These are phyloP conservation scores for Musa schizocarpa DNA, from an alignment of 176 grass and related monocot genomes.

Conservation along the genomic window DNA sequence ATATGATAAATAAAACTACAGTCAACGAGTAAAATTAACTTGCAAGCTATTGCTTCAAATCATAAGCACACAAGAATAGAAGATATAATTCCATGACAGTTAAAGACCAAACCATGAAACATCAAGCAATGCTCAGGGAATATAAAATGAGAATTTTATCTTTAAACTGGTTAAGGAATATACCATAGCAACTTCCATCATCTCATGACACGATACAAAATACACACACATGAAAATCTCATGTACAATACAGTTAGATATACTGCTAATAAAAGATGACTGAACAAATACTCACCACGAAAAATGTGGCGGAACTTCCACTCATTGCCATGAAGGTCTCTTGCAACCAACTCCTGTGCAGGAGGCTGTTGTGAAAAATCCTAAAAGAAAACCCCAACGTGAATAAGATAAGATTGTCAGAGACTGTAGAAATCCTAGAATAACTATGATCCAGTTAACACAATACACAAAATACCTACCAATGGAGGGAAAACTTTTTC, in stretches of 20 bases:
- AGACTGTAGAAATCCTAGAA: not conserved
- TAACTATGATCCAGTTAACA: not conserved
- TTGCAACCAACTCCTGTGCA: conserved; percentile 87
- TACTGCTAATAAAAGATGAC: not conserved
- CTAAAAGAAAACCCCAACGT: conserved; percentile 29
- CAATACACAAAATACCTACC: conserved; percentile 34
- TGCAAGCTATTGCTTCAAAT: not conserved
- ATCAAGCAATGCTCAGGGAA: not conserved
- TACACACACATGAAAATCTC: not conserved
- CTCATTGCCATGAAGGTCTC: conserved; percentile 96
- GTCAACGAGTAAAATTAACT: not conserved
- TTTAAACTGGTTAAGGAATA: not conserved
- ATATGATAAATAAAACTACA: not conserved
- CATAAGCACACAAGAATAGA: too few relatives aligned
- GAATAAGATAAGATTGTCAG: conserved; percentile 14
- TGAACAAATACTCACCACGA: conserved; percentile 38
- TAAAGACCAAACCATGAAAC: not conserved
- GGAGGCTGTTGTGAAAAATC: conserved; percentile 94
- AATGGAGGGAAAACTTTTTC: conserved; percentile 98
- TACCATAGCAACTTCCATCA: not conserved
- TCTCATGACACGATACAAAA: not conserved
- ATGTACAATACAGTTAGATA: not conserved
- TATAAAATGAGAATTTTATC: not conserved
- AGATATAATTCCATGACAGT: too few relatives aligned
- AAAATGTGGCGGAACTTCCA: conserved; percentile 99